Evolutionary conservation across 495 filamentous ascomycete species (phyloP).

Genomic region (Cercophora newfieldiana): DNA sequence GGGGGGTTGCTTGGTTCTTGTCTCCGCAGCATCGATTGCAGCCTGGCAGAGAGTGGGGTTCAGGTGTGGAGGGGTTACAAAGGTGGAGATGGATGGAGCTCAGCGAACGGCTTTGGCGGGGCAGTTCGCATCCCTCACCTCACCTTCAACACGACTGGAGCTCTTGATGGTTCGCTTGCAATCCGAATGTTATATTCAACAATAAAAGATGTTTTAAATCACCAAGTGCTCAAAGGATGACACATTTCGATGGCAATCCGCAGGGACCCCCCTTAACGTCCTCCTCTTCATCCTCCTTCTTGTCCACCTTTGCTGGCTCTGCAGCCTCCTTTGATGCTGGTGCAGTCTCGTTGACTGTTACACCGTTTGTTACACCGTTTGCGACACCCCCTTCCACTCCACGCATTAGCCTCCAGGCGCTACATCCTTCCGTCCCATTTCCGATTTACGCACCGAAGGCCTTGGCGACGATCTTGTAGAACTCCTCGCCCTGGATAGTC

Average conservation of each 20-base stretch:
- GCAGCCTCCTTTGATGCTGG: too few species aligned
- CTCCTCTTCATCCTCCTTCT: conserved; percentile 14
- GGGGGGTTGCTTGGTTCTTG: background rate
- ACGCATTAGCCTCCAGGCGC: conserved; percentile 25
- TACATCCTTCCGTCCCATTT: conserved; percentile 40
- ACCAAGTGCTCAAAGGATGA: conserved; percentile 16
- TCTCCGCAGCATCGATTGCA: background rate
- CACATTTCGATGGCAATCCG: conserved; percentile 26
- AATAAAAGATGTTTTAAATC: background rate
- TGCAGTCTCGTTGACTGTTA: background rate
- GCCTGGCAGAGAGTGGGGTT: background rate
- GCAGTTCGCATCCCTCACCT: too few species aligned
- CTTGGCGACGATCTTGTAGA: conserved; percentile 78
- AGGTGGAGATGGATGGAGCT: background rate
- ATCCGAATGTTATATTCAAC: background rate
- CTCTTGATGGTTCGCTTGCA: too few species aligned
- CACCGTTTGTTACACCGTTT: background rate
- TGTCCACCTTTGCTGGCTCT: background rate
- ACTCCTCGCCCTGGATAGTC: conserved; percentile 76
- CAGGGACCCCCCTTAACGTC: conserved; percentile 25
- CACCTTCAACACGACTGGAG: too few species aligned
- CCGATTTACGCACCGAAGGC: conserved; percentile 80
- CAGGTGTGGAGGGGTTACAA: background rate
- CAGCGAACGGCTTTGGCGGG: too few species aligned
- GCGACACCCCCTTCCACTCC: conserved; percentile 17